Conservation (phyloP, 257 asterid species). For the Ajuga chamaepitys region DNA sequence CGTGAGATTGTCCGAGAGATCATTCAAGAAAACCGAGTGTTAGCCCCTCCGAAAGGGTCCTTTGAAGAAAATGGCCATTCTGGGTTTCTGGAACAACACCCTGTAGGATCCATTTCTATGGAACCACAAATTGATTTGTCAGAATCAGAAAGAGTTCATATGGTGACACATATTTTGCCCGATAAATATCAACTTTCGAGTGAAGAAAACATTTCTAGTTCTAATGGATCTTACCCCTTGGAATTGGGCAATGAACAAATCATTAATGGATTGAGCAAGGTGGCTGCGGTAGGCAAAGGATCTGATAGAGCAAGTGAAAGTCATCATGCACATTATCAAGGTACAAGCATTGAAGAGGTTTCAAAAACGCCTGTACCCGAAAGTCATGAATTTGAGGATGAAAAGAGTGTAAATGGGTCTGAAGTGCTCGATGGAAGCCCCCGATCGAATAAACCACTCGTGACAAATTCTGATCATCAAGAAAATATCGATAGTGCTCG, state of each 20-base stretch:
- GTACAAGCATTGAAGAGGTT: constrained; percentile 13
- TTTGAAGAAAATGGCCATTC: constrained; percentile 34
- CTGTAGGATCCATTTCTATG: constrained; percentile 58
- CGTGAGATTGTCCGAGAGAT: constrained; percentile 84
- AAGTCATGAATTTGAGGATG: constrained; percentile 9
- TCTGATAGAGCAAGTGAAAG: constrained; percentile 12
- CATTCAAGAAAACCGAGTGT: constrained; percentile 81
- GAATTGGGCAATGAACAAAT: constrained; percentile 16
- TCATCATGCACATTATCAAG: constrained; percentile 18
- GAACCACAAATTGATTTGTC: constrained; percentile 38
- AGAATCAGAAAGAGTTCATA: constrained; percentile 23
- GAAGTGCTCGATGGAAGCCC: constrained; percentile 12
- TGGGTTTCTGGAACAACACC: constrained; percentile 41
- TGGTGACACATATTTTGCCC: constrained; percentile 1
- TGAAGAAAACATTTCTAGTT: constrained; percentile 24
- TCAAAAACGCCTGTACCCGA: neutral
- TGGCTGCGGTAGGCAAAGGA: constrained; percentile 15
- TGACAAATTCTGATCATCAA: constrained; percentile 14
- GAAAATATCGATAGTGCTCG: constrained; percentile 10
- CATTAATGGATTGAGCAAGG: constrained; percentile 8
- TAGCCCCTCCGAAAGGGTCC: constrained; percentile 63
- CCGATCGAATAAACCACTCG: neutral
- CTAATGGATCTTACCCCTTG: constrained; percentile 23
- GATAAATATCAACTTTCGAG: constrained; percentile 14
- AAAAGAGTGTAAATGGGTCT: constrained; percentile 22